These are phyloP conservation scores for Halenospora varia DNA, from an alignment of 495 filamentous ascomycete species.

Conservation along the genomic window DNA sequence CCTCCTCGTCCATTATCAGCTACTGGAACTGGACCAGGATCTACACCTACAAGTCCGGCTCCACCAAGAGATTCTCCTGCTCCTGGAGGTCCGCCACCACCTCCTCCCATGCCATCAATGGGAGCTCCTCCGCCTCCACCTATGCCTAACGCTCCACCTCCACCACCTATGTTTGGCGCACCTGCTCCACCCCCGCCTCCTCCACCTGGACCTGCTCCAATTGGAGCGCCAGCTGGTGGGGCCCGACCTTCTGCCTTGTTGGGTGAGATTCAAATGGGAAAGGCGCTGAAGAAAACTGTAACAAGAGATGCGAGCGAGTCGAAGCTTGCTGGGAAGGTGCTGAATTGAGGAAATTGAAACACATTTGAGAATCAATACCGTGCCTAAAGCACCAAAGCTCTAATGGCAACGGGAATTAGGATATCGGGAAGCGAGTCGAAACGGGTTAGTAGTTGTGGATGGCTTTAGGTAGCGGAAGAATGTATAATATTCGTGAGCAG, in stretches of 20 bases:
- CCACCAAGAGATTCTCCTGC: conserved; percentile 29
- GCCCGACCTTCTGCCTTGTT: conserved; percentile 60
- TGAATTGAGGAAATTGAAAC: conserved; percentile 26
- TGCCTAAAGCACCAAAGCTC: too few species aligned
- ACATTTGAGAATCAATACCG: background rate
- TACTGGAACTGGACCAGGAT: conserved; percentile 64
- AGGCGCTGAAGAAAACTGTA: conserved; percentile 70
- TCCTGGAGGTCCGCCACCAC: conserved; percentile 26
- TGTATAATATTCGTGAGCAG: background rate
- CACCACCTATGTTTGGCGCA: conserved; percentile 29
- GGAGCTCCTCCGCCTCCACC: conserved; percentile 46
- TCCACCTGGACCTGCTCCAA: conserved; percentile 43
- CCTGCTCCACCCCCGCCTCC: conserved; percentile 41
- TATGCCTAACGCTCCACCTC: conserved; percentile 45
- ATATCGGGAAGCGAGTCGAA: background rate
- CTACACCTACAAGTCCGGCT: conserved; percentile 33
- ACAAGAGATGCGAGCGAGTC: conserved; percentile 80
- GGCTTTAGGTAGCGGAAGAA: background rate
- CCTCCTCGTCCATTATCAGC: conserved; percentile 86
- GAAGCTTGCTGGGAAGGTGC: conserved; percentile 66
- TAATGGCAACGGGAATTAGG: background rate
- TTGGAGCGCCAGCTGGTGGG: conserved; percentile 36
- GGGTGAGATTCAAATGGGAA: conserved; percentile 77
- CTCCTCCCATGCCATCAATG: conserved; percentile 30
- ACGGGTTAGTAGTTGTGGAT: background rate